Evolutionary conservation across 2,329 filamentous ascomycete genomes (phyloP).

Genomic region (Pseudopithomyces maydicus): DNA sequence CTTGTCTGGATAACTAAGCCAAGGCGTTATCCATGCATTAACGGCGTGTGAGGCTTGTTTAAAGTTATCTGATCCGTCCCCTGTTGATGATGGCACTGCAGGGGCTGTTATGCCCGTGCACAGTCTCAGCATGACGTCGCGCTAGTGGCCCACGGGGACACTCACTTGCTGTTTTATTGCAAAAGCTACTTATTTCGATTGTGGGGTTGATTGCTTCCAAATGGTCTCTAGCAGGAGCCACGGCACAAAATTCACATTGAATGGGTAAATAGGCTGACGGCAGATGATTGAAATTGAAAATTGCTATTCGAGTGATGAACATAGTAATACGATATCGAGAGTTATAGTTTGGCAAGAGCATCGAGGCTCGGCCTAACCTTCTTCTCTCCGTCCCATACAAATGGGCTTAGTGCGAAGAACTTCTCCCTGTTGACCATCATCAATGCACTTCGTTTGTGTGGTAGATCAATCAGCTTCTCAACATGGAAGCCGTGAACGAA

Average conservation of each 20-base stretch:
- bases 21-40: constrained; percentile 3
- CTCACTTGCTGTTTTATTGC: not conserved
- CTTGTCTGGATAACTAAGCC: not conserved
- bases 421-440: constrained; percentile 68
- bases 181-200: constrained; percentile 5
- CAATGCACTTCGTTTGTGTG: constrained; percentile 72
- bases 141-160: not conserved
- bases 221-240: not conserved
- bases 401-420: constrained; percentile 71
- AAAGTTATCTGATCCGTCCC: constrained; percentile 42
- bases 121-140: constrained; percentile 9
- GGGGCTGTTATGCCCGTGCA: not conserved
- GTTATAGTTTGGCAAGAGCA: constrained; percentile 37
- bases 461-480: constrained; percentile 73
- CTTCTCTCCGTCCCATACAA: constrained; percentile 48
- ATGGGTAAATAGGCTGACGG: not conserved
- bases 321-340: not conserved
- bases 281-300: too few species aligned
- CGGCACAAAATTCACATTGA: not conserved
- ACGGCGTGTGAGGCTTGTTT: constrained; percentile 22
- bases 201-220: not conserved
- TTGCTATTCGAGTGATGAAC: too few species aligned
- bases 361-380: constrained; percentile 42
- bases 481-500: constrained; percentile 74
- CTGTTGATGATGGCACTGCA: constrained; percentile 18